These are phyloP conservation scores for Annulohypoxylon moriforme DNA, from an alignment of 495 filamentous ascomycete genomes.

Conservation along the genomic window DNA sequence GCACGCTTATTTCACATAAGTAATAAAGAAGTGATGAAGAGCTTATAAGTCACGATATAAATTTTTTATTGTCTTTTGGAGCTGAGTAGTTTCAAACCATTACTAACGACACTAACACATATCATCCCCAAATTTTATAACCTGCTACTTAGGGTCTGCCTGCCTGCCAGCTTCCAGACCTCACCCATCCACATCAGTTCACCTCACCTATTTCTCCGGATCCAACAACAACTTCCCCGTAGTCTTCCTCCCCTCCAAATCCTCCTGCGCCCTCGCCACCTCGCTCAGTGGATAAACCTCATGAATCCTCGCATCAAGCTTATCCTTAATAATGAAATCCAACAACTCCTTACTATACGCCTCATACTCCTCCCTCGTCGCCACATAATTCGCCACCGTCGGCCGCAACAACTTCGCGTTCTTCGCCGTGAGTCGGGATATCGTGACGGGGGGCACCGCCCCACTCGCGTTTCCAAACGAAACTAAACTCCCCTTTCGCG, in stretches of 20 bases:
- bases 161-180: not conserved
- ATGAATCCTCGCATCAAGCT: constrained; percentile 80
- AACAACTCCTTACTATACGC: constrained; percentile 79
- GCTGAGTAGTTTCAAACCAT: too few species aligned
- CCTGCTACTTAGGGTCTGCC: not conserved
- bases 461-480: constrained; percentile 91
- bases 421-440: constrained; percentile 76
- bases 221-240: constrained; percentile 81
- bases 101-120: too few species aligned
- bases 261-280: constrained; percentile 77
- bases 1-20: too few species aligned
- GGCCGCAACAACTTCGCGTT: constrained; percentile 84
- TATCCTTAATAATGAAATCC: constrained; percentile 71
- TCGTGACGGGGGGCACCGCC: constrained; percentile 77
- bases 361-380: constrained; percentile 80
- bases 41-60: too few species aligned
- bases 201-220: constrained; percentile 40
- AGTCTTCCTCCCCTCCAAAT: constrained; percentile 84
- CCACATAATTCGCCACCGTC: constrained; percentile 77
- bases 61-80: too few species aligned
- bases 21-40: too few species aligned
- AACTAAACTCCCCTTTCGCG: constrained; percentile 83
- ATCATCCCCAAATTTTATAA: too few species aligned
- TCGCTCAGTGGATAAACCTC: constrained; percentile 85
- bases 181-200: not conserved